phyloP scores from a whole-genome alignment of 495 filamentous ascomycete genomes.

The Wilcoxina mikolae region DNA sequence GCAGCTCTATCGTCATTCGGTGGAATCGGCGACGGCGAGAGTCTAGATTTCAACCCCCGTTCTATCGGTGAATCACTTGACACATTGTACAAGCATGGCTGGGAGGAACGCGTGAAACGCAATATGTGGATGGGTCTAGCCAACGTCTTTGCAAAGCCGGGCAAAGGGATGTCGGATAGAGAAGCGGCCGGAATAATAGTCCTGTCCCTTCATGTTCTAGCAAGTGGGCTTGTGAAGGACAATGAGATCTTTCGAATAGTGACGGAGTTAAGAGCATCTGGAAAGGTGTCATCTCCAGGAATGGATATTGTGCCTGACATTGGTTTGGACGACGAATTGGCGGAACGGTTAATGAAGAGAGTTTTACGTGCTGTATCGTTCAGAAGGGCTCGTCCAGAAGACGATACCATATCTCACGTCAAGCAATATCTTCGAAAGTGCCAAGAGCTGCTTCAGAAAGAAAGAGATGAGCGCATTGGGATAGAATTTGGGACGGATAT shows the following conservation, averaged over 20 bases:
- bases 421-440: conserved; percentile 19
- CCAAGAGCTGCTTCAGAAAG: conserved; percentile 6
- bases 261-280: conserved; percentile 39
- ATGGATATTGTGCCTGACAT: conserved; percentile 29
- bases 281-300: conserved; percentile 33
- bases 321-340: conserved; percentile 47
- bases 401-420: conserved; percentile 3
- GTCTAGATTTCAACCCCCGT: conserved; percentile 34
- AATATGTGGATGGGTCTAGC: conserved; percentile 64
- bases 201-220: conserved; percentile 43
- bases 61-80: conserved; percentile 32
- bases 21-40: conserved; percentile 40
- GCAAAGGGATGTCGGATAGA: conserved; percentile 36
- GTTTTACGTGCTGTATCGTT: conserved; percentile 40
- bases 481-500: conserved; percentile 15
- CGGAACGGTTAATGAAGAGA: conserved; percentile 40
- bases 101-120: conserved; percentile 46
- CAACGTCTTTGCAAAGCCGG: conserved; percentile 40
- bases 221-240: conserved; percentile 14
- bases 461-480: conserved; percentile 4
- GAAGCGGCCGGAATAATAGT: conserved; percentile 44
- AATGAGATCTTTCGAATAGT: conserved; percentile 20
- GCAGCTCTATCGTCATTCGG: conserved; percentile 52
- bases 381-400: not conserved
- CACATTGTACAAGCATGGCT: conserved; percentile 15